A percentile compares a stretch with the other conserved stretches of the same genome.
phyloP scores from a whole-genome alignment of 1,139 yeast species.

The Diutina sp. region DNA sequence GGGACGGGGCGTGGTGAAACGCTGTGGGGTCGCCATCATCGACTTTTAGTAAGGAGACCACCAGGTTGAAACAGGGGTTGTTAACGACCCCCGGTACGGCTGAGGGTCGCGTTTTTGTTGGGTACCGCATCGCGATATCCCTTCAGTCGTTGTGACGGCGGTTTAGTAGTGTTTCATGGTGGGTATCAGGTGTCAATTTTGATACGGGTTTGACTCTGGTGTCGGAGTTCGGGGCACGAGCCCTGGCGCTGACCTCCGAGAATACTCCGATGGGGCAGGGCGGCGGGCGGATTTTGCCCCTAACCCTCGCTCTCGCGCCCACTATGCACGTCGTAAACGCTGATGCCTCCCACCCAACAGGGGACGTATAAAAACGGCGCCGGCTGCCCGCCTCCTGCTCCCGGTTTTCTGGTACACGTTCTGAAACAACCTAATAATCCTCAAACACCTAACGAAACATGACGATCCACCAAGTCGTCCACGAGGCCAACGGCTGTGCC shows the following conservation, averaged over 20 bases:
- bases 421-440: too few species aligned
- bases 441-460: not conserved
- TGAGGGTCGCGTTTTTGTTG: not conserved
- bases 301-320: too few species aligned
- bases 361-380: not conserved
- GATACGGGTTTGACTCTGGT: not conserved
- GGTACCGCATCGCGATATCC: not conserved
- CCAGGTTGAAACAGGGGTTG: not conserved
- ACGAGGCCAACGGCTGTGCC: slow-evolving; percentile 63
- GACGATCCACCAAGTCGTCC: slow-evolving; percentile 40
- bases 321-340: slow-evolving; percentile 1
- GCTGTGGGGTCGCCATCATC: not conserved
- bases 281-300: not conserved
- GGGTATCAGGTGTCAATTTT: too few species aligned
- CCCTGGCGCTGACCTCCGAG: not conserved
- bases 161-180: too few species aligned
- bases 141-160: too few species aligned
- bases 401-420: too few species aligned
- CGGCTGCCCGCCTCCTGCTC: not conserved
- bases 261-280: not conserved
- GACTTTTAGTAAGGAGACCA: too few species aligned
- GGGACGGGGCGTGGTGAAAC: not conserved
- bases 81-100: not conserved
- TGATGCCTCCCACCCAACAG: not conserved
- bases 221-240: not conserved